Conservation (phyloP, 148 eudicot species). For the Euryodendron excelsum region DNA sequence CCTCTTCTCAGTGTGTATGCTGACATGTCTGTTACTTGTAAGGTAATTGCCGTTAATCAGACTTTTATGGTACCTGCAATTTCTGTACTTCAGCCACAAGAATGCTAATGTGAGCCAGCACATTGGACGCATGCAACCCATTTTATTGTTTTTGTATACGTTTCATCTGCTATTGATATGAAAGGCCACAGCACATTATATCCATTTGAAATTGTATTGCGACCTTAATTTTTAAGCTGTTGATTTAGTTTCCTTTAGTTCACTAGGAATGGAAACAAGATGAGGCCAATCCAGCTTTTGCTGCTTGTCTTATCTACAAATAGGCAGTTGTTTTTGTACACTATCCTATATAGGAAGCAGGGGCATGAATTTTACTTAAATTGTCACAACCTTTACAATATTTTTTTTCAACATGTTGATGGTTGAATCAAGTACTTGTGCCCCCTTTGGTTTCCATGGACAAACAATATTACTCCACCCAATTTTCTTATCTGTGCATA, state of each 20-base stretch:
- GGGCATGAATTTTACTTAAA: neutral
- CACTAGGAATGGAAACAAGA: neutral
- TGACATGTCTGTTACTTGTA: conserved; percentile 96
- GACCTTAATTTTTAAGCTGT: neutral
- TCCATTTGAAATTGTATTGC: conserved; percentile 3
- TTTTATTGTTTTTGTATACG: neutral
- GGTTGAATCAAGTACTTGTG: neutral
- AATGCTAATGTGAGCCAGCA: neutral
- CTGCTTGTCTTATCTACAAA: neutral
- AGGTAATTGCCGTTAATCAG: conserved; percentile 45
- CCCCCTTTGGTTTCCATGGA: neutral
- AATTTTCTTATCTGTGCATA: neutral
- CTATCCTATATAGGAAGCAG: neutral
- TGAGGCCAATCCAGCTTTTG: neutral
- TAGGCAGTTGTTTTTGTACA: neutral
- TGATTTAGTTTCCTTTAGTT: neutral
- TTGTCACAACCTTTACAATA: neutral
- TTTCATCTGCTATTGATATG: neutral
- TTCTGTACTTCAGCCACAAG: neutral
- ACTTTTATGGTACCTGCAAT: neutral
- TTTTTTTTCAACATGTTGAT: conserved; percentile 1
- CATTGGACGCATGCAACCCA: neutral
- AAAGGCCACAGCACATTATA: neutral
- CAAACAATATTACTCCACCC: neutral
- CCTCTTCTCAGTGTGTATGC: conserved; percentile 97